Conservation (phyloP, 108 stramenopile genomes). For the Pseudonitzschia multiseries region DNA sequence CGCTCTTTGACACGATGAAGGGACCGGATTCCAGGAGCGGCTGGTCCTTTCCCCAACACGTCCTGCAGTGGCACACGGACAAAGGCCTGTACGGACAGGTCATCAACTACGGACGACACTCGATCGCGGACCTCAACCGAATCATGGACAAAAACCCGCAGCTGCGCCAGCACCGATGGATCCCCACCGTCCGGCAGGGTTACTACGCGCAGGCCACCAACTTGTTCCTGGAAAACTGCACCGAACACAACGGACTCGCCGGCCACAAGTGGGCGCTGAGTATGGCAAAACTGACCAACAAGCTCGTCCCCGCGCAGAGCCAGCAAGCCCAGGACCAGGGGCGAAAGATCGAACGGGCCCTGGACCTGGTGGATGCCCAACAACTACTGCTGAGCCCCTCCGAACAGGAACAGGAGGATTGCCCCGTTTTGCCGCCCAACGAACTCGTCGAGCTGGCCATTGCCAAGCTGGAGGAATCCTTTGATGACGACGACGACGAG, state of each 20-base stretch:
- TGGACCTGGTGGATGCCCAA: slow-evolving; percentile 42
- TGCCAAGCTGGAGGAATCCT: slow-evolving; percentile 20
- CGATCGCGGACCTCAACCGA: slow-evolving; percentile 26
- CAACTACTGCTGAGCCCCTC: slow-evolving; percentile 20
- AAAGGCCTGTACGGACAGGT: slow-evolving; percentile 42
- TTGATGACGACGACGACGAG: slow-evolving; percentile 27
- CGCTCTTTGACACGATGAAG: slow-evolving; percentile 25
- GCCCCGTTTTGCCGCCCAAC: slow-evolving; percentile 23
- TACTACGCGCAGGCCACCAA: slow-evolving; percentile 31
- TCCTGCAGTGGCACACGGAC: slow-evolving; percentile 46
- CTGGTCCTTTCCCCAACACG: slow-evolving; percentile 40
- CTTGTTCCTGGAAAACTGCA: slow-evolving; percentile 21
- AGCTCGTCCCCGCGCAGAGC: slow-evolving; percentile 21
- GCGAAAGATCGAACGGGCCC: slow-evolving; percentile 21
- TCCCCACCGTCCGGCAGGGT: slow-evolving; percentile 32
- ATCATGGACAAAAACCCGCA: slow-evolving; percentile 35
- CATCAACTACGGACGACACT: slow-evolving; percentile 41
- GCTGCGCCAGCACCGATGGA: slow-evolving; percentile 43
- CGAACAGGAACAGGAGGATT: slow-evolving; percentile 4
- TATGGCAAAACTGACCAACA: slow-evolving; percentile 43
- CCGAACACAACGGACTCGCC: neutral
- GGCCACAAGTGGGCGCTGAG: slow-evolving; percentile 31
- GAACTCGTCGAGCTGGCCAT: slow-evolving; percentile 31
- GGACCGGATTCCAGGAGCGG: slow-evolving; percentile 19
- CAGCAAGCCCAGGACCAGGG: slow-evolving; percentile 8